Conservation (phyloP, 2,329 filamentous ascomycete genomes). For the Pseudogymnoascus sp. region DNA sequence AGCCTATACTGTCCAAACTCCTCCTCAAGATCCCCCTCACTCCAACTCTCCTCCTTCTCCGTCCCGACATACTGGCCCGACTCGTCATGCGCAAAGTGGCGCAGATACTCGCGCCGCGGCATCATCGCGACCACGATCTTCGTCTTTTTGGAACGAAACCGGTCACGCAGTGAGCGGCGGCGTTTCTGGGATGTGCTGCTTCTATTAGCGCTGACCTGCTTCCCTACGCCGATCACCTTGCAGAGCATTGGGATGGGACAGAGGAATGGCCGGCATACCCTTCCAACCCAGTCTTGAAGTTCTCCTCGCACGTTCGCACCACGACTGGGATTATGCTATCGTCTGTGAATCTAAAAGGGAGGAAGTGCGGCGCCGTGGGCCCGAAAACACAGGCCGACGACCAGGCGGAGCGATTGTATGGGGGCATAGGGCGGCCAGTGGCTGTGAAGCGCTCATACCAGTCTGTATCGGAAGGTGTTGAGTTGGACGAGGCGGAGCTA, state of each 20-base stretch:
- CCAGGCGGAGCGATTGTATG: constrained; percentile 15
- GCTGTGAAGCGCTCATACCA: constrained; percentile 22
- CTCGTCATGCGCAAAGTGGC: constrained; percentile 25
- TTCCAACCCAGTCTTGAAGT: neutral
- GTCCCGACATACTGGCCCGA: constrained; percentile 22
- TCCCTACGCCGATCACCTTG: neutral
- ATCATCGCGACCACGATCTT: constrained; percentile 25
- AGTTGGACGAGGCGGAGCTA: neutral
- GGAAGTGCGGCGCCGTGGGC: constrained; percentile 19
- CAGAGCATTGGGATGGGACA: neutral
- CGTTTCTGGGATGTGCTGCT: neutral
- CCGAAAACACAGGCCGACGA: constrained; percentile 18
- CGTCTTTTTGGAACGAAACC: constrained; percentile 6
- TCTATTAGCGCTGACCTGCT: neutral
- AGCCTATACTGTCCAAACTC: constrained; percentile 18
- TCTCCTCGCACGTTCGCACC: constrained; percentile 14
- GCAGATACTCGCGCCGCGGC: constrained; percentile 26
- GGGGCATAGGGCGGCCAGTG: constrained; percentile 21
- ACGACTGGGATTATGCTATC: constrained; percentile 28
- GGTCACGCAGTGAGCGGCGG: neutral
- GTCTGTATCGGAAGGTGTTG: neutral
- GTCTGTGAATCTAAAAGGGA: constrained; percentile 24
- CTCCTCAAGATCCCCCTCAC: constrained; percentile 21
- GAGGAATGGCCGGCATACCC: neutral
- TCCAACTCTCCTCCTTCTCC: constrained; percentile 15